Evolutionary conservation across 1,284 basidiomycete species (phyloP), one percentile per base, ranked within the genome.

Genomic region (Trichosporon faecale): DNA sequence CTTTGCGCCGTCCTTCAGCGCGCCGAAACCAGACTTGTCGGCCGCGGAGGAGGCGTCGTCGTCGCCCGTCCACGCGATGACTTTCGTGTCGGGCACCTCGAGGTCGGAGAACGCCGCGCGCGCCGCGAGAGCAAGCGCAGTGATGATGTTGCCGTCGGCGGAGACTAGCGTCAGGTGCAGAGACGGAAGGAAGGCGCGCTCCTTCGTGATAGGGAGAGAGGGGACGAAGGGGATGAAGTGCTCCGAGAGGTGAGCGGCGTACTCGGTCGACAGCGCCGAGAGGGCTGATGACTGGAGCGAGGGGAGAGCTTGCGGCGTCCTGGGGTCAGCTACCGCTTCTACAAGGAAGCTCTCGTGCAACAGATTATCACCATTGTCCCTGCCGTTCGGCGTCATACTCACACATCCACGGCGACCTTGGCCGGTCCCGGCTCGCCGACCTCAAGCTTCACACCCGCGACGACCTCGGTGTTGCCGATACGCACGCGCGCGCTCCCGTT

Each of bases 391-490:
- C 57, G 9, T 27, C 27, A n/a, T 27, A 76, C 83, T 76, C 71
- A 84, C 83, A 83, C 76, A 70, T 84, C 83, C 21, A 84, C 82
- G 44, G 82, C 81, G 25, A 84, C 79, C 63, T 73, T 79, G 11
- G 76, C 70, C 55, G 78, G 76, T 78, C 80, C 81, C 16, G 70
- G 73, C 12, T 69, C 82, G 4, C 71, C 77, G 7, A 83, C 82
- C 68, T 82, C 82, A 44, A 84, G 73, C 70, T 76, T 77, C 65
- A 84, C 76, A 6, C 83, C 83, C 0, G 79, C 82, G 6, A 84
- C 69, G 1, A 83, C 78, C 66, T 84, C 80, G 2, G 83, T 83
- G n/a, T 75, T 79, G 11, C 71, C 71, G 8, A 82, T 33, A 2
- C 76, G 72, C 21, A 84, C 77, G 64, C 80, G 70, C 2, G 83